These are phyloP conservation scores for Gyrodon lividus DNA, from an alignment of 768 basidiomycete species.

Conservation along the genomic window DNA sequence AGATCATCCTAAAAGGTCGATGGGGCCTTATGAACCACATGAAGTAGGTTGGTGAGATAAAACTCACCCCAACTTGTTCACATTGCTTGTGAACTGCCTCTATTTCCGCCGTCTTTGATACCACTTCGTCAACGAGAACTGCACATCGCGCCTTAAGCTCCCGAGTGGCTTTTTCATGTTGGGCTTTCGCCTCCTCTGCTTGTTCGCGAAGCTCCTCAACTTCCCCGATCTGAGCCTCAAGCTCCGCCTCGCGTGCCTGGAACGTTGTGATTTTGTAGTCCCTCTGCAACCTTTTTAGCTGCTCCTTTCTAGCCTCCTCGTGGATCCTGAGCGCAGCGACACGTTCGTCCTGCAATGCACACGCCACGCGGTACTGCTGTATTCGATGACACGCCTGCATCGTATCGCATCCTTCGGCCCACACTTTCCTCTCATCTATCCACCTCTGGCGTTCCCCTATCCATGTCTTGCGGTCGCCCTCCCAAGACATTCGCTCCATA, in stretches of 20 bases:
- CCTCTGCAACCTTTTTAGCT: constrained; percentile 55
- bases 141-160: constrained; percentile 31
- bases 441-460: constrained; percentile 36
- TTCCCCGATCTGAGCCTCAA: constrained; percentile 52
- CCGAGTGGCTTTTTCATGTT: constrained; percentile 28
- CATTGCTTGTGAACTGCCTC: constrained; percentile 41
- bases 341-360: constrained; percentile 55
- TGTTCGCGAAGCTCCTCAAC: constrained; percentile 48
- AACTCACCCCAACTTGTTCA: constrained; percentile 46
- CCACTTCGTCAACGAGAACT: constrained; percentile 37
- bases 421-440: constrained; percentile 53
- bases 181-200: constrained; percentile 12
- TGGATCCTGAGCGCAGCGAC: constrained; percentile 51
- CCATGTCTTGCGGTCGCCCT: constrained; percentile 28
- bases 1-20: constrained; percentile 35
- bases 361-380: constrained; percentile 55
- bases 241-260: constrained; percentile 58
- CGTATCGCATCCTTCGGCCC: constrained; percentile 62
- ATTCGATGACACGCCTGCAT: constrained; percentile 64
- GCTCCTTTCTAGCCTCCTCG: constrained; percentile 55
- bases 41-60: neutral
- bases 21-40: neutral
- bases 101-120: constrained; percentile 41
- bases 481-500: constrained; percentile 37
- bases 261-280: constrained; percentile 71